These are phyloP conservation scores for Coprinellus aureogranulatus DNA, from an alignment of 768 basidiomycete genomes.

Conservation along the genomic window DNA sequence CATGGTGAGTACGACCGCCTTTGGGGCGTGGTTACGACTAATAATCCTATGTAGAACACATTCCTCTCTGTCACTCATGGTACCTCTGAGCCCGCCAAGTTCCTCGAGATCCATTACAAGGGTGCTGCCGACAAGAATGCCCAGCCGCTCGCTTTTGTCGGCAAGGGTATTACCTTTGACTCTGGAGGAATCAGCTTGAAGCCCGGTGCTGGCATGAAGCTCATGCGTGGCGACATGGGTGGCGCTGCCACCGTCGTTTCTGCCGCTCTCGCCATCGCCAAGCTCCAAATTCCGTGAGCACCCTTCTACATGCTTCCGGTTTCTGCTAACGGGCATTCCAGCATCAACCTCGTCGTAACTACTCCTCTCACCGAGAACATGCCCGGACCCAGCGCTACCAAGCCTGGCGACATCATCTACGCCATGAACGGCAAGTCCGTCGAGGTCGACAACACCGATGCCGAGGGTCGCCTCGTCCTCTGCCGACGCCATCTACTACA, in stretches of 20 bases:
- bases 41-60: conserved; percentile 46
- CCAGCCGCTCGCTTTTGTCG: conserved; percentile 72
- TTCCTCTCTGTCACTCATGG: conserved; percentile 88
- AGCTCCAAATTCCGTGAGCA: conserved; percentile 74
- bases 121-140: conserved; percentile 56
- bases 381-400: conserved; percentile 70
- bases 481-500: conserved; percentile 85
- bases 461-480: conserved; percentile 75
- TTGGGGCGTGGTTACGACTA: not conserved
- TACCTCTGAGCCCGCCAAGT: conserved; percentile 78
- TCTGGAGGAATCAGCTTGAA: conserved; percentile 87
- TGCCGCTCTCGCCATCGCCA: conserved; percentile 73
- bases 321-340: conserved; percentile 22
- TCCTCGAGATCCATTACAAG: conserved; percentile 86
- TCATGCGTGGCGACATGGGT: conserved; percentile 88
- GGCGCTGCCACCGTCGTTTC: conserved; percentile 80
- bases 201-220: conserved; percentile 71
- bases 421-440: conserved; percentile 88
- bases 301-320: not conserved
- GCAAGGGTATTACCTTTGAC: conserved; percentile 90
- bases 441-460: conserved; percentile 86
- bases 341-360: conserved; percentile 71
- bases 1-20: conserved; percentile 50
- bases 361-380: conserved; percentile 85
- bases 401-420: conserved; percentile 85